These are phyloP conservation scores for Brassica carinata DNA, from an alignment of 345 rosid genomes.

Conservation along the genomic window DNA sequence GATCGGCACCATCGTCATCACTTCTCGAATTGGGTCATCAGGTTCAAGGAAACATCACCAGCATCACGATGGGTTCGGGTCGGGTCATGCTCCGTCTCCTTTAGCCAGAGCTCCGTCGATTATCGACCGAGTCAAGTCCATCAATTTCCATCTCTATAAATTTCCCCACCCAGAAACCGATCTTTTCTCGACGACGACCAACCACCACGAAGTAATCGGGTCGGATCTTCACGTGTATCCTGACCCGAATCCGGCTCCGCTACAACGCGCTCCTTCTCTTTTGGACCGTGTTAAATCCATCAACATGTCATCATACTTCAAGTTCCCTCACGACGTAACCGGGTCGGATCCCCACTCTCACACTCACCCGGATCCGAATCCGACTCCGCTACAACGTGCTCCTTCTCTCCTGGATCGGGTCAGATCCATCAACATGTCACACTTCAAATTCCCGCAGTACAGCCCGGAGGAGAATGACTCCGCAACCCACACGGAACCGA, in stretches of 20 bases:
- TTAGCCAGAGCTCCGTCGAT: slow-evolving; percentile 55
- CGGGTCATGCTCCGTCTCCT: slow-evolving; percentile 28
- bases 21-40: slow-evolving; percentile 43
- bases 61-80: slow-evolving; percentile 31
- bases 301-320: slow-evolving; percentile 39
- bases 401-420: slow-evolving; percentile 68
- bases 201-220: slow-evolving; percentile 30
- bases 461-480: slow-evolving; percentile 28
- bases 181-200: slow-evolving; percentile 9
- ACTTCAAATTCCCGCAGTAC: slow-evolving; percentile 33
- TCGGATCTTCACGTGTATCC: slow-evolving; percentile 38
- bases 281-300: slow-evolving; percentile 69
- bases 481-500: slow-evolving; percentile 11
- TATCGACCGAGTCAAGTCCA: slow-evolving; percentile 53
- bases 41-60: slow-evolving; percentile 26
- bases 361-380: slow-evolving; percentile 8
- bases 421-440: slow-evolving; percentile 55
- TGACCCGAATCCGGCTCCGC: slow-evolving; percentile 35
- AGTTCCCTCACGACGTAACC: slow-evolving; percentile 30
- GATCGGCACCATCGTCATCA: slow-evolving; percentile 59
- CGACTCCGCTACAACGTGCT: slow-evolving; percentile 31
- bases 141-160: slow-evolving; percentile 46
- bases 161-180: slow-evolving; percentile 30
- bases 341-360: slow-evolving; percentile 27
- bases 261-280: slow-evolving; percentile 57